Conservation (phyloP, 495 filamentous ascomycete species). For the Penicillium mononematosum region DNA sequence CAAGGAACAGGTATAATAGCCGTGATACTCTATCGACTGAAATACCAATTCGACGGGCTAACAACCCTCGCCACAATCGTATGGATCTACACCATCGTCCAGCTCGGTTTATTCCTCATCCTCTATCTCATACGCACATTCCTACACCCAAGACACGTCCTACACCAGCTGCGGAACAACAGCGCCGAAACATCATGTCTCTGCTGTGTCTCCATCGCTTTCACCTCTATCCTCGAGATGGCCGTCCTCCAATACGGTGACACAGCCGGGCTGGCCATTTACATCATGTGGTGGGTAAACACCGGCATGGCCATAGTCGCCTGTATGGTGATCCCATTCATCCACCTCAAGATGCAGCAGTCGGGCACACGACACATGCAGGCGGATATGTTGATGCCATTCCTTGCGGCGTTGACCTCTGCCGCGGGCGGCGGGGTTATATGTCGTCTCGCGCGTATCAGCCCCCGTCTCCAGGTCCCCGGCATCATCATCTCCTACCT, state of each 20-base stretch:
- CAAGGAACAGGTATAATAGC: slow-evolving; percentile 34
- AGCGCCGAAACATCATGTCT: slow-evolving; percentile 35
- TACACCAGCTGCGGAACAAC: slow-evolving; percentile 19
- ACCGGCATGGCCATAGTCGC: slow-evolving; percentile 25
- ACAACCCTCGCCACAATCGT: slow-evolving; percentile 30
- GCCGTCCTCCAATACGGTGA: slow-evolving; percentile 23
- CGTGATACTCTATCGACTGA: slow-evolving; percentile 29
- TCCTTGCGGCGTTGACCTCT: slow-evolving; percentile 31
- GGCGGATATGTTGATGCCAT: slow-evolving; percentile 26
- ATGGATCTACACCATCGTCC: slow-evolving; percentile 34
- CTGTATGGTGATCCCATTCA: slow-evolving; percentile 26
- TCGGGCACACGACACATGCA: slow-evolving; percentile 23
- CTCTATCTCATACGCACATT: slow-evolving; percentile 31
- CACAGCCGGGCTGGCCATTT: slow-evolving; percentile 22
- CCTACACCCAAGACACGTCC: slow-evolving; percentile 29
- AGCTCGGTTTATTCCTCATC: slow-evolving; percentile 19
- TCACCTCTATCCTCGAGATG: slow-evolving; percentile 32
- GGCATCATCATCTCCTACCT: slow-evolving; percentile 35
- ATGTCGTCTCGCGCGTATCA: slow-evolving; percentile 20
- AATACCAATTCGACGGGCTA: slow-evolving; percentile 35
- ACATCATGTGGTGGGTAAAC: slow-evolving; percentile 35
- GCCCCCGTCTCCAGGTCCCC: slow-evolving; percentile 31
- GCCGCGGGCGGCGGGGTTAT: slow-evolving; percentile 34
- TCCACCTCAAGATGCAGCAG: slow-evolving; percentile 32
- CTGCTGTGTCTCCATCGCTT: slow-evolving; percentile 31